These are phyloP conservation scores for Linaria vulgaris DNA, from an alignment of 257 asterid species.

Conservation along the genomic window DNA sequence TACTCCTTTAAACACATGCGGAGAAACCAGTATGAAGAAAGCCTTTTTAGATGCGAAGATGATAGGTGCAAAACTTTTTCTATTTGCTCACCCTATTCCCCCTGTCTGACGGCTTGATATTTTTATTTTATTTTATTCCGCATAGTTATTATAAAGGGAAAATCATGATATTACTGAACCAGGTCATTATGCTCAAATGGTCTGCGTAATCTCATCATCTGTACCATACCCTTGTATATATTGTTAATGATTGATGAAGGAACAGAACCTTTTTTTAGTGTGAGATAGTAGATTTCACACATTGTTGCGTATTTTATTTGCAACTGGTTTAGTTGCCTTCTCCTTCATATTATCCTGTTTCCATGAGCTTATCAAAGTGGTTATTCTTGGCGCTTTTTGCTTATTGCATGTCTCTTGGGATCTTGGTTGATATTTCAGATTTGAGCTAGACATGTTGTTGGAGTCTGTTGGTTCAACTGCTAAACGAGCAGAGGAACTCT, in stretches of 20 bases:
- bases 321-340: too few species aligned
- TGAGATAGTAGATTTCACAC: background rate
- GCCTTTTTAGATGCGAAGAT: slow-evolving; percentile 97
- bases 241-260: too few species aligned
- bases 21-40: slow-evolving; percentile 94
- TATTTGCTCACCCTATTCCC: slow-evolving; percentile 14
- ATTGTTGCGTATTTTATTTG: too few species aligned
- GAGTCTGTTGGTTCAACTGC: slow-evolving; percentile 85
- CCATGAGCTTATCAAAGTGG: background rate
- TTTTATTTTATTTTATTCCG: slow-evolving; percentile 3
- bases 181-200: background rate
- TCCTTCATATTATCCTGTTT: background rate
- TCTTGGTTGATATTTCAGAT: slow-evolving; percentile 49
- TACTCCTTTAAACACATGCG: slow-evolving; percentile 98
- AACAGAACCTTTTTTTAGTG: background rate
- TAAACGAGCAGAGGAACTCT: slow-evolving; percentile 79
- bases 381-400: background rate
- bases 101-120: slow-evolving; percentile 8
- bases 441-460: slow-evolving; percentile 95
- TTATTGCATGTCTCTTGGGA: background rate
- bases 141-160: slow-evolving; percentile 4
- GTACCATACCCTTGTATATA: too few species aligned
- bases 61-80: slow-evolving; percentile 59
- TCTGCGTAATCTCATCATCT: background rate
- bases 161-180: slow-evolving; percentile 14